Evolutionary conservation across 2,329 filamentous ascomycete genomes (phyloP).

Genomic region (Monilinia fructigena): DNA sequence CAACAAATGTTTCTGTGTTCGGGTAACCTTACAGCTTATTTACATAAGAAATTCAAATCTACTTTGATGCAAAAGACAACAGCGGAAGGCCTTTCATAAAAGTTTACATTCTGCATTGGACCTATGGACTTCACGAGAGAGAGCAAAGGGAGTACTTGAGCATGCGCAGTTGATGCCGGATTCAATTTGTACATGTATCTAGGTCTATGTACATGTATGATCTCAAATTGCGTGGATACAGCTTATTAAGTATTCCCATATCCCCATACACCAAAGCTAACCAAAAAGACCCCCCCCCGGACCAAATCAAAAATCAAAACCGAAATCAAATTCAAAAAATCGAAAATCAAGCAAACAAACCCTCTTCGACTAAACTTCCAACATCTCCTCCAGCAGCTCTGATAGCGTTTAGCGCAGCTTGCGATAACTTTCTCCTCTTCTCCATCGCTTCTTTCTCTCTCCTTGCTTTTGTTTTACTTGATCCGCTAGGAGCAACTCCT

Average conservation of each 20-base stretch:
- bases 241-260: constrained; percentile 12
- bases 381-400: constrained; percentile 69
- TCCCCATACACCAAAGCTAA: neutral
- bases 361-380: constrained; percentile 52
- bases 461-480: constrained; percentile 90
- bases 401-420: constrained; percentile 67
- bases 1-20: neutral
- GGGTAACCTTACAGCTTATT: neutral
- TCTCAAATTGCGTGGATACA: constrained; percentile 14
- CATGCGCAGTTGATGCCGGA: neutral
- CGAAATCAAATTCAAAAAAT: neutral
- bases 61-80: no score
- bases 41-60: no score
- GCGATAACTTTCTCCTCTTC: constrained; percentile 64
- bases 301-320: neutral
- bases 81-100: neutral
- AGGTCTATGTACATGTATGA: constrained; percentile 9
- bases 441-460: constrained; percentile 86
- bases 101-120: neutral
- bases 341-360: constrained; percentile 45
- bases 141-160: neutral
- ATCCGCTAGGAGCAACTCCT: constrained; percentile 88
- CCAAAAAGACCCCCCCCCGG: neutral
- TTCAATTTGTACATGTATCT: constrained; percentile 10
- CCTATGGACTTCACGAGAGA: neutral